These are phyloP conservation scores for Entelexis paramagnoliae DNA, from an alignment of 1,139 yeast genomes.

Conservation along the genomic window DNA sequence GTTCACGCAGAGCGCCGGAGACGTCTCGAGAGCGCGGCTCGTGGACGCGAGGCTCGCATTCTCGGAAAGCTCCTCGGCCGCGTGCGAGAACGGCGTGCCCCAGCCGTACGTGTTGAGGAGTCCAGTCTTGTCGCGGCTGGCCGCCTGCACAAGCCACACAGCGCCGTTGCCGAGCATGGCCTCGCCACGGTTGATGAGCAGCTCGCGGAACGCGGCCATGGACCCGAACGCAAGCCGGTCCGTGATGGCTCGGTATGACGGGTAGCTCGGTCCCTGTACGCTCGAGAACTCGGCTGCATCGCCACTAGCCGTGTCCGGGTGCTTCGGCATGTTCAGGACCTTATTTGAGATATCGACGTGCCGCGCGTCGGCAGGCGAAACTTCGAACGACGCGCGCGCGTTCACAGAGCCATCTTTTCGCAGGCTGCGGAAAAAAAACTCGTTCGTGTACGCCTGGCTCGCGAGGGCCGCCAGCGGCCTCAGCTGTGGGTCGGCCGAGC, in stretches of 20 bases:
- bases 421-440: conserved; percentile 70
- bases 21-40: conserved; percentile 10
- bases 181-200: conserved; percentile 49
- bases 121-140: conserved; percentile 13
- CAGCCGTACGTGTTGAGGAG: conserved; percentile 66
- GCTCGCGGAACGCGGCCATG: conserved; percentile 46
- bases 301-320: conserved; percentile 7
- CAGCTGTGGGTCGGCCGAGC: conserved; percentile 53
- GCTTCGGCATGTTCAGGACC: conserved; percentile 24
- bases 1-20: conserved; percentile 65
- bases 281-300: neutral
- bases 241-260: conserved; percentile 22
- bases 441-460: conserved; percentile 85
- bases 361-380: conserved; percentile 7
- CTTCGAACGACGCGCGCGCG: conserved; percentile 23
- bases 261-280: conserved; percentile 13
- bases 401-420: conserved; percentile 26
- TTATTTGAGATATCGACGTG: conserved; percentile 24
- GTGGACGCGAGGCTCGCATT: conserved; percentile 10
- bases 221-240: conserved; percentile 32
- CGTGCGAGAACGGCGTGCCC: conserved; percentile 67
- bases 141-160: conserved; percentile 63
- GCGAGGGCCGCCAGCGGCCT: conserved; percentile 66
- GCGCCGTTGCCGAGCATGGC: conserved; percentile 71
- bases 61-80: conserved; percentile 9